Evolutionary conservation across 805 yeast species (phyloP).

Genomic region (Wickerhamiella sergipiensis): DNA sequence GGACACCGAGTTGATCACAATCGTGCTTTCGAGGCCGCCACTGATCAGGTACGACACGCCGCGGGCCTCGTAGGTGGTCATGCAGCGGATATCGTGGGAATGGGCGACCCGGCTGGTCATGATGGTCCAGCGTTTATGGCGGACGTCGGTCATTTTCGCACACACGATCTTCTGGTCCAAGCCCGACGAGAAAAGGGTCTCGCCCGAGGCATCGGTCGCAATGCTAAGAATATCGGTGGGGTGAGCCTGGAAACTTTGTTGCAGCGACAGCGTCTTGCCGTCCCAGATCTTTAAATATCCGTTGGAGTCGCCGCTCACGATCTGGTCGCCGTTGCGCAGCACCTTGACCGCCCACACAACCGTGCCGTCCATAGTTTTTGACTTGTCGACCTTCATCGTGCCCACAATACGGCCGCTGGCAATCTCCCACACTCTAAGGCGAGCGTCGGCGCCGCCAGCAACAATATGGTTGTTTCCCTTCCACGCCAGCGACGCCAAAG

Average conservation of each 20-base stretch:
- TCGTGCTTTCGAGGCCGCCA: conserved; percentile 32
- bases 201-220: conserved; percentile 44
- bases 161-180: conserved; percentile 83
- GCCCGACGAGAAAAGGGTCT: conserved; percentile 72
- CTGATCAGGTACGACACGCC: conserved; percentile 46
- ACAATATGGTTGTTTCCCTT: conserved; percentile 46
- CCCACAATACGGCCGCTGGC: conserved; percentile 54
- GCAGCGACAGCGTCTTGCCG: conserved; percentile 53
- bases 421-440: conserved; percentile 68
- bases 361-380: conserved; percentile 43
- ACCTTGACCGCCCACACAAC: conserved; percentile 77
- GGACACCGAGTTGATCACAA: conserved; percentile 44
- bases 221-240: conserved; percentile 83
- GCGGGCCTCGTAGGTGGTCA: conserved; percentile 56
- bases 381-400: conserved; percentile 84
- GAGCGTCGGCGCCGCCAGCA: conserved; percentile 95
- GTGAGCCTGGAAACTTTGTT: conserved; percentile 71
- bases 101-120: conserved; percentile 68
- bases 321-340: conserved; percentile 48
- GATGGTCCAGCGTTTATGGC: conserved; percentile 53
- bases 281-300: conserved; percentile 94
- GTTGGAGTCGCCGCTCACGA: conserved; percentile 94
- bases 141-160: conserved; percentile 37
- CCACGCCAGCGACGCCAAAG: conserved; percentile 75
- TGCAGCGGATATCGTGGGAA: conserved; percentile 69